A percentile compares a stretch with the other conserved stretches of the same genome.
Evolutionary conservation across 768 basidiomycete species (phyloP).

Genomic region (Pisolithus microcarpus): DNA sequence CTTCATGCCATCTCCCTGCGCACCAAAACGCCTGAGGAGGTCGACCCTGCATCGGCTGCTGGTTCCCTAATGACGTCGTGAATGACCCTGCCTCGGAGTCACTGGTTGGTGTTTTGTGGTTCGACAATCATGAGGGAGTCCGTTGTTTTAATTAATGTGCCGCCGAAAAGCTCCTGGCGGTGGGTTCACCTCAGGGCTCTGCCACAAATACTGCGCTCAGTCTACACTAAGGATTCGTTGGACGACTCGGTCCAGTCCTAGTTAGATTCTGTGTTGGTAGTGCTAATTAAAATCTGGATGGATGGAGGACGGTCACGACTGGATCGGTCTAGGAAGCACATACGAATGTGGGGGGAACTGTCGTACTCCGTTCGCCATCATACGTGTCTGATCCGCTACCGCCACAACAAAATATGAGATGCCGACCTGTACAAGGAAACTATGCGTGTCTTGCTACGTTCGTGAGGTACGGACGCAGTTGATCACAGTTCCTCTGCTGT

Average conservation of each 20-base stretch:
- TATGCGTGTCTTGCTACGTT: conserved; percentile 8
- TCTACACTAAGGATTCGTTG: background rate
- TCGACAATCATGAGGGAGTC: conserved; percentile 25
- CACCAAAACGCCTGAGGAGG: conserved; percentile 61
- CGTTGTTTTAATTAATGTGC: conserved; percentile 23
- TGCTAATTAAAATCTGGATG: too few species aligned
- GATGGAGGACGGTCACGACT: too few species aligned
- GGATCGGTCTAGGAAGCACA: conserved; percentile 1
- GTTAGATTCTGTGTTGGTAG: background rate
- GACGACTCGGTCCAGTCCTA: background rate
- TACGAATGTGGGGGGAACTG: background rate
- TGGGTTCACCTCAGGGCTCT: conserved; percentile 10
- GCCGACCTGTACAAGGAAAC: conserved; percentile 4
- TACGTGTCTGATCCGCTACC: conserved; percentile 24
- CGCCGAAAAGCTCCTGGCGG: conserved; percentile 15
- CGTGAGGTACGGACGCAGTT: conserved; percentile 10
- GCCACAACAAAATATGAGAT: conserved; percentile 12
- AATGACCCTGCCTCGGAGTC: conserved; percentile 7
- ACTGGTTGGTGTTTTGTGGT: conserved; percentile 2
- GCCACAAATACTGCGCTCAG: conserved; percentile 7
- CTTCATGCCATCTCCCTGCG: conserved; percentile 73
- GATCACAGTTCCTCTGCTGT: conserved; percentile 10
- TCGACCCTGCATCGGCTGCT: conserved; percentile 15
- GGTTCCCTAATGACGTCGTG: conserved; percentile 19
- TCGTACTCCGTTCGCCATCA: conserved; percentile 6